Base-by-base conservation (phyloP, 83 land plant genomes). In the Larix sibirica region DNA sequence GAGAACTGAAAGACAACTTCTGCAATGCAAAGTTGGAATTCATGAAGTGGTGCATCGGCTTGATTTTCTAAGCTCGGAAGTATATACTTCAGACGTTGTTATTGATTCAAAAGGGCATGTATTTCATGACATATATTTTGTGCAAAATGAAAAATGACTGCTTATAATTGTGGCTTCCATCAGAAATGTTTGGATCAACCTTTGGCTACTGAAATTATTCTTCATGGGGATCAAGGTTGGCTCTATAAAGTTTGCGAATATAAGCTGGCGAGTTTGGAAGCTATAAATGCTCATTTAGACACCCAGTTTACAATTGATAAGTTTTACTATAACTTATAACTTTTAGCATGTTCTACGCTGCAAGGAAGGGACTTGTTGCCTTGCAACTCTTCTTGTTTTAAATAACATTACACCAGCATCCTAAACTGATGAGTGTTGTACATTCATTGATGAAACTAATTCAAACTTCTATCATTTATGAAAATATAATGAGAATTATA, bases 181-280 rank as follows among this genome's bases (percentile, higher is more conserved):
- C 99, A 96, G 65, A 87, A 93, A 65, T 97, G 98, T 87, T 86
- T 96, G 81, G 88, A 90, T 23, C 97, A 98, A 70, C 97, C 99
- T 54, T 65, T 97, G 75, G 90, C 88, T 68, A 94, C 94, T 50
- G 91, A 91, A 62, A 91, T 90, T 81, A 97, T 28, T 28, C 28
- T 0, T 97, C 86, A 86, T 92, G 62, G 67, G 26, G 2, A 61
- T 61, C 12, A 12, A 61, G 62, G 18, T 61, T 97, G 99, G 99
- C 86, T 97, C 70, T 97, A 98, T 88, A 94, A 90, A 81, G 92
- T 89, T 62, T 97, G 99, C 83, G 91, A 90, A 31, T 90, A 91
- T 82, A 97, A 92, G 89, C 79, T 86, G 89, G 95, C 93, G 84
- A 91, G 92, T 20, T 79, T 96, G 44, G 95, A 96, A 63, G 86